Evolutionary conservation across 2,329 filamentous ascomycete genomes (phyloP).

Genomic region (Neonectria sp.): DNA sequence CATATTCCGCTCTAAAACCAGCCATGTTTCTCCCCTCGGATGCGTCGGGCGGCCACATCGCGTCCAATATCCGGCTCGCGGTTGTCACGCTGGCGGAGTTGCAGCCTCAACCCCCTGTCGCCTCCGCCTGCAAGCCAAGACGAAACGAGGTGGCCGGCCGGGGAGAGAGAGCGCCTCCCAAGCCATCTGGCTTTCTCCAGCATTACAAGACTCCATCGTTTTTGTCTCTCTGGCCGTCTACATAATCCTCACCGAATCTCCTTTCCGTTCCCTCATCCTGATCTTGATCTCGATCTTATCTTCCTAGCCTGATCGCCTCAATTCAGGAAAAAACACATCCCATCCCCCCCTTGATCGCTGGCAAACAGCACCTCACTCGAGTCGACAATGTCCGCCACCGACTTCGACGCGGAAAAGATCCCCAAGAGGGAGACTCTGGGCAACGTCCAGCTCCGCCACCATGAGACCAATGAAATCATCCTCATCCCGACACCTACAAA

Average conservation of each 20-base stretch:
- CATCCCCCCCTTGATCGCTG: too few species aligned
- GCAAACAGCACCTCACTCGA: too few species aligned
- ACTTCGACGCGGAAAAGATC: slow-evolving; percentile 1
- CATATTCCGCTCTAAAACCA: neutral
- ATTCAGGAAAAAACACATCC: too few species aligned
- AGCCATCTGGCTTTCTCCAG: neutral
- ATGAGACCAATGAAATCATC: slow-evolving; percentile 59
- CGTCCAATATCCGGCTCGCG: slow-evolving; percentile 11
- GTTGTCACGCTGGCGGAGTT: neutral
- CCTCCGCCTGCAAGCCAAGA: neutral
- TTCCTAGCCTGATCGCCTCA: too few species aligned
- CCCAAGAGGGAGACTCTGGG: slow-evolving; percentile 30
- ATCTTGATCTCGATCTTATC: too few species aligned
- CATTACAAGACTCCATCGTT: too few species aligned
- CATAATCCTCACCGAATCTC: too few species aligned
- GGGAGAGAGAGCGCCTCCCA: neutral
- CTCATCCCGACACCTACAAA: slow-evolving; percentile 62
- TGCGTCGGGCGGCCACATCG: slow-evolving; percentile 29
- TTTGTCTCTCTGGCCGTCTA: too few species aligned
- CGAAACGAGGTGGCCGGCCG: slow-evolving; percentile 15
- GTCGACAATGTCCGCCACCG: neutral
- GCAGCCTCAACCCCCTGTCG: neutral
- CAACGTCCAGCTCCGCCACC: slow-evolving; percentile 32
- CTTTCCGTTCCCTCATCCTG: too few species aligned
- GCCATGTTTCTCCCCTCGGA: neutral